phyloP scores from a whole-genome alignment of 129 eudicot species.

The Chrysanthemum lavandulifolium region DNA sequence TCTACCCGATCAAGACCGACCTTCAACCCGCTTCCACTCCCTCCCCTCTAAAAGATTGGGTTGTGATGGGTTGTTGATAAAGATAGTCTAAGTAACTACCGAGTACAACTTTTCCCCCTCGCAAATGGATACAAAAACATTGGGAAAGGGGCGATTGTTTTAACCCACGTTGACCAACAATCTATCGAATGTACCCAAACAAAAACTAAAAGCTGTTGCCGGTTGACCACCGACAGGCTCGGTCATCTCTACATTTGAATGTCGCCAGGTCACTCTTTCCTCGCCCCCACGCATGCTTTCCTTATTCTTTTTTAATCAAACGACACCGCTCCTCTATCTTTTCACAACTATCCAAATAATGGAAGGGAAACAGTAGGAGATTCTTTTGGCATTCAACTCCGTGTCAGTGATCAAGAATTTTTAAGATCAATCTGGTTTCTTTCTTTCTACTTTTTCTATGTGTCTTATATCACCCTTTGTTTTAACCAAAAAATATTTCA shows the following conservation, averaged over 20 bases:
- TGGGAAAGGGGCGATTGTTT: slow-evolving; percentile 18
- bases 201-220: slow-evolving; percentile 27
- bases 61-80: no score
- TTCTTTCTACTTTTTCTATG: not conserved
- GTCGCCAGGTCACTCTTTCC: slow-evolving; percentile 31
- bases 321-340: not conserved
- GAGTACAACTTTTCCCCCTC: no score
- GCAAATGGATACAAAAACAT: no score
- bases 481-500: not conserved
- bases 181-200: slow-evolving; percentile 17
- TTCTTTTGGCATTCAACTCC: slow-evolving; percentile 1
- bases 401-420: not conserved
- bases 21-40: no score
- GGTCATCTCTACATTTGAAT: slow-evolving; percentile 21
- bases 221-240: slow-evolving; percentile 43
- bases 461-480: not conserved
- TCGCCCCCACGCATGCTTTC: slow-evolving; percentile 33
- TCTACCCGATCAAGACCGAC: no score
- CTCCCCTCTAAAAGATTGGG: no score
- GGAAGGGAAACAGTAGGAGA: not conserved
- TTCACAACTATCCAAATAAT: slow-evolving; percentile 19
- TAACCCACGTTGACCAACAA: slow-evolving; percentile 28
- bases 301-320: not conserved
- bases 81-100: no score
- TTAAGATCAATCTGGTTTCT: not conserved